Base-by-base conservation (phyloP, 306 rosid genomes). In the Quercus berberidifolia region DNA sequence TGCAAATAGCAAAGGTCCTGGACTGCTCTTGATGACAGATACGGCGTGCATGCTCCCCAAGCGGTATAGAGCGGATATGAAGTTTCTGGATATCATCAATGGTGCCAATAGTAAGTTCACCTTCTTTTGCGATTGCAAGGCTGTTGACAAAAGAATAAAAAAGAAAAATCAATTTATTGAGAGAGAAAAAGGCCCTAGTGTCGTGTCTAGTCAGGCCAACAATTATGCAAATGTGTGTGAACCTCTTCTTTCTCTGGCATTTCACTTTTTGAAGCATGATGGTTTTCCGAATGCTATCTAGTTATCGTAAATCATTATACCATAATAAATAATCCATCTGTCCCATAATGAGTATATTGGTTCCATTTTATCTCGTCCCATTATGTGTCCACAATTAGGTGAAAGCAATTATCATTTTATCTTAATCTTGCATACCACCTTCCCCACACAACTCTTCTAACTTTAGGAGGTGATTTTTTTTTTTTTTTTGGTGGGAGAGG, bases 21-120 rank as follows among this genome's bases (percentile, higher is more conserved):
- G 99, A 90, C 86, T 96, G 98, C 90, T 96, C 98, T 89, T 96
- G 99, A 85, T 96, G 99, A 81, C 96, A 91, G 67, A 95, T 95
- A 35, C 99, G 94, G 0, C 96, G 92, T 30, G 98, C 94, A 43
- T 95, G 99, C 87, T 93, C 99, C 74, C 98, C 98, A 23, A 96
- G 86, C 20, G 97, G 98, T 70, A 96, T 91, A 75, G 99, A 85
- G 71, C 99, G 98, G 74, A 96, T 96, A 80, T 96, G 99, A 76
- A 96, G 99, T 86, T 96, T 96, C 86, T 93, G 99, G 79, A 96
- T 96, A 84, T 95, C 98, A 78, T 95, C 99, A 71, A 96, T 96
- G 86, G 98, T 96, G 77, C 99, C 99, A 65, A 96, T 93, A 41
- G 99, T 93, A 57, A 96, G 99, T 74, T 96, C 98, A 49, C 99